Evolutionary conservation across 441 rosid species (phyloP).

Genomic region (Syzygium malaccense): DNA sequence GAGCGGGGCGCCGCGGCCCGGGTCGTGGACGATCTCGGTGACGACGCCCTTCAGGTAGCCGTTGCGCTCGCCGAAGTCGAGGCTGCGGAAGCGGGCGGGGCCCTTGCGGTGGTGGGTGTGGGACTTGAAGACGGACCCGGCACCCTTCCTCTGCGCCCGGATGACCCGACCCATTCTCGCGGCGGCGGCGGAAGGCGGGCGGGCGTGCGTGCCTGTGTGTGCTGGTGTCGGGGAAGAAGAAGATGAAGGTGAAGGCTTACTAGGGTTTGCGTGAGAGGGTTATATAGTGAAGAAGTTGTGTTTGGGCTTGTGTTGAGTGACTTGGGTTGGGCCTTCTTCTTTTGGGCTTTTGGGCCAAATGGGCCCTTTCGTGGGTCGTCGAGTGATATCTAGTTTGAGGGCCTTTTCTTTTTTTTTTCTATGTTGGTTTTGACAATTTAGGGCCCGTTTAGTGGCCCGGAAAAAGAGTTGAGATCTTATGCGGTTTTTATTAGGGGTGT

Average conservation of each 20-base stretch:
- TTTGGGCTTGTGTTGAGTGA: background rate
- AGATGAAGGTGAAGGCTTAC: background rate
- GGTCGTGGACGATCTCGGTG: constrained; percentile 69
- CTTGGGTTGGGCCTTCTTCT: background rate
- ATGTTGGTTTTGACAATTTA: background rate
- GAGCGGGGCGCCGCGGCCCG: constrained; percentile 74
- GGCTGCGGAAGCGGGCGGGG: constrained; percentile 66
- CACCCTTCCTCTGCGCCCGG: constrained; percentile 86
- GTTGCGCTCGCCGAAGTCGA: constrained; percentile 71
- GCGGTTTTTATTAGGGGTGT: too few relatives aligned
- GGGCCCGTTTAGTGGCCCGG: background rate
- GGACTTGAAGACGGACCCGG: constrained; percentile 79
- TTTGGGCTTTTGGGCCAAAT: background rate
- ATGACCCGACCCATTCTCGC: constrained; percentile 69
- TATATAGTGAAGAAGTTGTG: background rate
- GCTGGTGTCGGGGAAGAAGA: background rate
- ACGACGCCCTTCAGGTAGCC: constrained; percentile 73
- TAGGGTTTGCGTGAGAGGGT: background rate
- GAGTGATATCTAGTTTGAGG: background rate
- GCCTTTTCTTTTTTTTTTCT: background rate
- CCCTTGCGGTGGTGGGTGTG: constrained; percentile 91
- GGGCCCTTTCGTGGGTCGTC: background rate
- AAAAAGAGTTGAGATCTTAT: background rate
- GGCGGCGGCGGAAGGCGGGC: background rate
- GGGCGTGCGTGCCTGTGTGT: background rate